These are phyloP conservation scores for Leishmania tarentolae DNA, from an alignment of 208 protist genomes.

Conservation along the genomic window DNA sequence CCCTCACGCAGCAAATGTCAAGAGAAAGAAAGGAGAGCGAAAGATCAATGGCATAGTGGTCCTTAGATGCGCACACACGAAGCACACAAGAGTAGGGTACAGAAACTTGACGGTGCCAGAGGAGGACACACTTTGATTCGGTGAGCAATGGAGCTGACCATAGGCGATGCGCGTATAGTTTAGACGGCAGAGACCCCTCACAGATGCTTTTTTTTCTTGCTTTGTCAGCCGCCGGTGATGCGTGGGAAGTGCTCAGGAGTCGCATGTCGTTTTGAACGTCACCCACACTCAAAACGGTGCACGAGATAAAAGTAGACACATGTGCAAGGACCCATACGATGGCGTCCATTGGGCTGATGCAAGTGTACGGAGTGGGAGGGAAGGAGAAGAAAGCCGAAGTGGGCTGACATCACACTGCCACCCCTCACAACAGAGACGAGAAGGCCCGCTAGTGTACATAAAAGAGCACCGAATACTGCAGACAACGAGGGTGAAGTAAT, in stretches of 20 bases:
- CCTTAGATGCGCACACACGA: background rate
- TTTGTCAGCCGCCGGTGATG: background rate
- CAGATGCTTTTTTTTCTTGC: background rate
- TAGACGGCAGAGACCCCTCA: background rate
- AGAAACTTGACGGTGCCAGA: background rate
- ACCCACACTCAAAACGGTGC: conserved; percentile 4
- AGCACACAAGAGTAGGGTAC: background rate
- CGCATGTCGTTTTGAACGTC: background rate
- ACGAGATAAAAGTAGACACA: background rate
- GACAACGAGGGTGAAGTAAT: background rate
- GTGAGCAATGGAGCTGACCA: too few species aligned
- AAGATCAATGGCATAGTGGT: background rate
- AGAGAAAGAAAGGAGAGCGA: background rate
- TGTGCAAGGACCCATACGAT: background rate
- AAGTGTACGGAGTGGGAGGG: background rate
- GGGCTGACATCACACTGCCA: background rate
- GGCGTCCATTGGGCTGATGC: background rate
- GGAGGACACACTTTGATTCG: too few species aligned
- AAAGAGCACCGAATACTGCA: background rate
- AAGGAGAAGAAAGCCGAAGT: background rate
- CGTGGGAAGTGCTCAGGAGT: background rate
- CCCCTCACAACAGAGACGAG: background rate
- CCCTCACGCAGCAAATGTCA: background rate
- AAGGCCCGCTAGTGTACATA: conserved; percentile 6
- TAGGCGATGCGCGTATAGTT: too few species aligned